Base-by-base conservation (phyloP, 106 monocot species). In the Dendrobium nobile region DNA sequence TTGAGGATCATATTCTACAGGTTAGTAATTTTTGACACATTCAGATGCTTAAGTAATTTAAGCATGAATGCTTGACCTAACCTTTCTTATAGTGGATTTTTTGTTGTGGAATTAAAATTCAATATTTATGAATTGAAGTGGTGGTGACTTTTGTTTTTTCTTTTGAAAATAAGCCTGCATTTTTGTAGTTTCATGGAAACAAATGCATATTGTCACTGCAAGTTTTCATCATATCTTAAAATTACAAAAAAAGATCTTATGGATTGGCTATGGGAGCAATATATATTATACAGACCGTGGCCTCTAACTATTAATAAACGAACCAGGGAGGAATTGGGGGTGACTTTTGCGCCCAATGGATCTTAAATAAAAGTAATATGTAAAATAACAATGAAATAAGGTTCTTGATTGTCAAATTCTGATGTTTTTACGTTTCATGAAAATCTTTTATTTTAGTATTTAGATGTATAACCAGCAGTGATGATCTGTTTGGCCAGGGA, bases 1-100 rank as follows among this genome's bases (percentile, higher is more conserved):
- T 79, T 91, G 80, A 85, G 98, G 19, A 99, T 99, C 54, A 99
- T 99, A 65, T 99, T 99, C 81, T 99, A 99, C 79, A 89, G 96
- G 96, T 96, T 24, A 64, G 10, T 59, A 7, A 10, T 56, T 72
- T 3, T 67, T 18, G 22, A 10, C n/a, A 54, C 13, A 54, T 58
- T 56, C 44, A 41, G 40, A 2, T 54, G 43, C 18, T 48, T 18
- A 19, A 22, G 17, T 15, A 58, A 27, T 37, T 73, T 27, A 17
- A 47, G 19, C 18, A 26, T 4, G 47, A 64, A 18, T 58, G 58
- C 20, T 58, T 58, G 18, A 58, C 15, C 16, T 58, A 58, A 58
- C 20, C 20, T 58, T 58, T 58, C 3, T 58, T 20, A 20, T 58
- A 19, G 58, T 58, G 58, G 20, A 58, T 58, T 58, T 58, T 58